Conservation (phyloP, 495 filamentous ascomycete species). For the Glutinoglossum americanum region DNA sequence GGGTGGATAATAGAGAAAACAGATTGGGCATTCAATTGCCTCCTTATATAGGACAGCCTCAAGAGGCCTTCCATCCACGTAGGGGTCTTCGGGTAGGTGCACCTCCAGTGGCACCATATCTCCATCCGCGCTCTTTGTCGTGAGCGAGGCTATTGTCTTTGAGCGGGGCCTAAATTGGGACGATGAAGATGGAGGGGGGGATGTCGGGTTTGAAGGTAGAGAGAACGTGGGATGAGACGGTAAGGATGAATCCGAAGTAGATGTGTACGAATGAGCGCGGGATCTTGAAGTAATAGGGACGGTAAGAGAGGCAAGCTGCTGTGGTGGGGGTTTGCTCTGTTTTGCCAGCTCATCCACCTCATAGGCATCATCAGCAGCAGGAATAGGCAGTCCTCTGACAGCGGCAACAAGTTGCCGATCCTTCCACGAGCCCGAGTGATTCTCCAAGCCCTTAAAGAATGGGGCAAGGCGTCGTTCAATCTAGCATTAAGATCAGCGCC, state of each 20-base stretch:
- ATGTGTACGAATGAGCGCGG: slow-evolving; percentile 55
- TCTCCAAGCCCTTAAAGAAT: slow-evolving; percentile 85
- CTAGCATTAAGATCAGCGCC: slow-evolving; percentile 20
- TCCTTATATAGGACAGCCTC: slow-evolving; percentile 89
- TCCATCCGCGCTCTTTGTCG: slow-evolving; percentile 35
- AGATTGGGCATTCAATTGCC: slow-evolving; percentile 80
- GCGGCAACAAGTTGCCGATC: slow-evolving; percentile 87
- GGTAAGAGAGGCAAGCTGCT: slow-evolving; percentile 41
- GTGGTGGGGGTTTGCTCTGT: slow-evolving; percentile 16
- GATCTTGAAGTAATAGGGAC: slow-evolving; percentile 57
- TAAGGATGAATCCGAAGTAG: slow-evolving; percentile 36
- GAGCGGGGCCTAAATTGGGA: slow-evolving; percentile 44
- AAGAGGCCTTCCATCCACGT: slow-evolving; percentile 74
- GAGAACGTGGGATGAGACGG: slow-evolving; percentile 27
- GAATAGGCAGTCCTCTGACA: slow-evolving; percentile 65
- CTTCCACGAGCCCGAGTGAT: slow-evolving; percentile 74
- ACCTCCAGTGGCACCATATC: slow-evolving; percentile 61
- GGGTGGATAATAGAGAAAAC: slow-evolving; percentile 87
- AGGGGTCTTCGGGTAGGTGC: slow-evolving; percentile 59
- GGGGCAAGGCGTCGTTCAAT: slow-evolving; percentile 84
- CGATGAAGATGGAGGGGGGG: slow-evolving; percentile 36
- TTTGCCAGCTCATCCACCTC: slow-evolving; percentile 8
- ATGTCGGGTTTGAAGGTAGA: slow-evolving; percentile 26
- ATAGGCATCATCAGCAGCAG: slow-evolving; percentile 28
- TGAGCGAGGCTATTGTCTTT: slow-evolving; percentile 72